These are phyloP conservation scores for Microthyrium microscopicum DNA, from an alignment of 2,329 filamentous ascomycete genomes.

Conservation along the genomic window DNA sequence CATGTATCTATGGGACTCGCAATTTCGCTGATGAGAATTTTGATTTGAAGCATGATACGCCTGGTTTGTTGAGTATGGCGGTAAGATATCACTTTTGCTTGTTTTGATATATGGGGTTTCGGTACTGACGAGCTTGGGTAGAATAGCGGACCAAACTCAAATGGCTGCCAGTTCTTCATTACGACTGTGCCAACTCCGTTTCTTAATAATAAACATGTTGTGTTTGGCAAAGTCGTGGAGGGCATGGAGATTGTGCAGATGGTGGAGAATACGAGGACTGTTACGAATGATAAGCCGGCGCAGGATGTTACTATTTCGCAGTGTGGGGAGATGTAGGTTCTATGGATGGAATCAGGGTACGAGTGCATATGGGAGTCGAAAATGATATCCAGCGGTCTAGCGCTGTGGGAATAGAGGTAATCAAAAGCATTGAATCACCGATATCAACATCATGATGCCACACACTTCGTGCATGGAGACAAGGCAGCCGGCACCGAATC, in stretches of 20 bases:
- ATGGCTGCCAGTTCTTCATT: slow-evolving; percentile 96
- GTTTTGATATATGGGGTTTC: neutral
- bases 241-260: slow-evolving; percentile 84
- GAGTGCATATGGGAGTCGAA: too few relatives aligned
- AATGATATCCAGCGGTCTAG: too few relatives aligned
- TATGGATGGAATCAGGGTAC: too few relatives aligned
- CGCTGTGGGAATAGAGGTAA: too few relatives aligned
- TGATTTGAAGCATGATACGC: slow-evolving; percentile 54
- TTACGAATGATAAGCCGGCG: slow-evolving; percentile 64
- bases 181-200: slow-evolving; percentile 77
- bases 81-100: slow-evolving; percentile 34
- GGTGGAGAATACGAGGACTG: slow-evolving; percentile 81
- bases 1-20: slow-evolving; percentile 72
- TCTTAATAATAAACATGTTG: slow-evolving; percentile 83
- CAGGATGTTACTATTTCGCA: slow-evolving; percentile 70
- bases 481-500: too few relatives aligned
- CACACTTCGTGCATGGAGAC: too few relatives aligned
- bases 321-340: slow-evolving; percentile 74
- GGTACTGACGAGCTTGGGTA: slow-evolving; percentile 18
- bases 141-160: slow-evolving; percentile 85
- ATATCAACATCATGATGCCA: too few relatives aligned
- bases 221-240: slow-evolving; percentile 80
- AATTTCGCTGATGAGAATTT: slow-evolving; percentile 90
- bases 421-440: too few relatives aligned
- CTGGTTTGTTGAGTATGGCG: slow-evolving; percentile 84